phyloP scores from a whole-genome alignment of 352 stramenopile species.

The Phytopythium boreale region DNA sequence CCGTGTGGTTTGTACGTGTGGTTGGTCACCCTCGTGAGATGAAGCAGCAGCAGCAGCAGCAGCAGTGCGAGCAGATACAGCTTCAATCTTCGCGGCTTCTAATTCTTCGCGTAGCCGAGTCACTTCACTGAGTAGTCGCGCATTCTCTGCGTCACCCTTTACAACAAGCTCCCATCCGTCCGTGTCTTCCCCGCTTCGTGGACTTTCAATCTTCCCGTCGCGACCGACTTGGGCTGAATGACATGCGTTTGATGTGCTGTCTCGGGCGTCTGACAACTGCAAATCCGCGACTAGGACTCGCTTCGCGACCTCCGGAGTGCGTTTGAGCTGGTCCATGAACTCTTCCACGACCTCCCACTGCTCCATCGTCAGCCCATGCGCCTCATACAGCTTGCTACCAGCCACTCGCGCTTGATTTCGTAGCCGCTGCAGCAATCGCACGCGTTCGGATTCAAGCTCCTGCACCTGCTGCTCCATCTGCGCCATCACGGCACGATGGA shows the following conservation, averaged over 20 bases:
- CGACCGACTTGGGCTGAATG: background rate
- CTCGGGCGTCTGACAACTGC: background rate
- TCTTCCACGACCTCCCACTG: slow-evolving; percentile 56
- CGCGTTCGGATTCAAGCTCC: slow-evolving; percentile 57
- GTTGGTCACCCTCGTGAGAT: background rate
- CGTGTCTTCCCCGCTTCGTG: background rate
- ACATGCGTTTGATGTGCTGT: background rate
- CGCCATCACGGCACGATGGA: slow-evolving; percentile 47
- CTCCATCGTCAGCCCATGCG: slow-evolving; percentile 51
- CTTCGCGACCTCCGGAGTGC: slow-evolving; percentile 52
- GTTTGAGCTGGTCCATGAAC: slow-evolving; percentile 67
- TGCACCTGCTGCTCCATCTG: slow-evolving; percentile 67
- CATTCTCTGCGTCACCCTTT: slow-evolving; percentile 24
- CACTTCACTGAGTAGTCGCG: slow-evolving; percentile 31
- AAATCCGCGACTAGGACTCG: slow-evolving; percentile 16
- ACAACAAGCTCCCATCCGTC: slow-evolving; percentile 10
- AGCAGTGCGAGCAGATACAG: background rate
- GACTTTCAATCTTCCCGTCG: background rate
- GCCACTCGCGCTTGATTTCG: slow-evolving; percentile 48
- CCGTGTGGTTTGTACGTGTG: background rate
- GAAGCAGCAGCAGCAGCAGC: background rate
- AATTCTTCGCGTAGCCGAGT: slow-evolving; percentile 30
- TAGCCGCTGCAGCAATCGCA: slow-evolving; percentile 55
- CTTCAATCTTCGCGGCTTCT: slow-evolving; percentile 15
- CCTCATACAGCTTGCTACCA: slow-evolving; percentile 49